Base-by-base conservation (phyloP, 768 basidiomycete species). In the Mycena vulgaris region DNA sequence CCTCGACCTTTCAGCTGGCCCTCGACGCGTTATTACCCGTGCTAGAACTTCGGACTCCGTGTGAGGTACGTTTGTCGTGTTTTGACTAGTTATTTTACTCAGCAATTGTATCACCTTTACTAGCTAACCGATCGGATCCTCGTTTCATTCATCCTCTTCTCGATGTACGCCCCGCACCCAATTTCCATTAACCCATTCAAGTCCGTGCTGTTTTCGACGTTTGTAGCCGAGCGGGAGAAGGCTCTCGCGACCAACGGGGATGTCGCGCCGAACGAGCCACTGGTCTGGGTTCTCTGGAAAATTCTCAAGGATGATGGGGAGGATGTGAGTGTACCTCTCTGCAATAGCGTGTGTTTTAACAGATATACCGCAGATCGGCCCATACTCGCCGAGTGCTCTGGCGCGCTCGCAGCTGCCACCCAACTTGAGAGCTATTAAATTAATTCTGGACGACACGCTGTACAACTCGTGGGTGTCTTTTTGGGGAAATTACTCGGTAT, bases 231-330 rank as follows among this genome's bases (percentile, higher is more conserved):
- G 81, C 84, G 91, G 74, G 89, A 89, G 74, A 83, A 84, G 75
- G 92, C 93, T 23, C 81, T 87, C 59, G 82, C 90, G 23, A 83
- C 83, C 39, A 78, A 81, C 23, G 84, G 84, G n/a, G 84, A 81
- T 23, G 85, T 87, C 30, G 84, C 85, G 68, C 85, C 88, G 58
- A 93, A 89, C 78, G 93, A 94, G 76, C 93, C 93, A 75, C 82
- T 95, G 59, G 91, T 94, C 48, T 95, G 93, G 93, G 93, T 95
- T 51, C 83, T 95, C 68, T 95, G 93, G 93, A 95, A 95, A 81
- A 92, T 95, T 65, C 81, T 95, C 63, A 93, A 89, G 78, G 93
- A 93, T 58, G 93, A 94, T 77, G 93, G 93, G 23, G 90, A 89
- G 69, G 93, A 95, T 84, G 93, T 94, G 71, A 74, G 90, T 85